These are phyloP conservation scores for Sporopachydermia cereana DNA, from an alignment of 1,139 yeast genomes.

Conservation along the genomic window DNA sequence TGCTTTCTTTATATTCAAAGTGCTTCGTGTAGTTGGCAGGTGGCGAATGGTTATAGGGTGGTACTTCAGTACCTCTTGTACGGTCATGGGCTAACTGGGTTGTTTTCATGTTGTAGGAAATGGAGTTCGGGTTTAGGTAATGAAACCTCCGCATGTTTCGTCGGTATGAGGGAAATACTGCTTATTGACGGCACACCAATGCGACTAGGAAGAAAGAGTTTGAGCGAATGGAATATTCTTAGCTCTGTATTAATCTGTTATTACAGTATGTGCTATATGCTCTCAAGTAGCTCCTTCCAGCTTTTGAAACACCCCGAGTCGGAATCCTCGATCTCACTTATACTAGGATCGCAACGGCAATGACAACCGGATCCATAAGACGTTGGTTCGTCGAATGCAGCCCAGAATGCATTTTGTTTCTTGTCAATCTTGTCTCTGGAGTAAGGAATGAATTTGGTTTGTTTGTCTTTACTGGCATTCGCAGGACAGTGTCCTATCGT, in stretches of 20 bases:
- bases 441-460: constrained; percentile 4
- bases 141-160: too few relatives aligned
- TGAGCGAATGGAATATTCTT: too few relatives aligned
- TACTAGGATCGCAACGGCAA: background rate
- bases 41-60: background rate
- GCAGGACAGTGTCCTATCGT: constrained; percentile 75
- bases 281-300: constrained; percentile 5
- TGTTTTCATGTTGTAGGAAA: too few relatives aligned
- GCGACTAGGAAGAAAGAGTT: too few relatives aligned
- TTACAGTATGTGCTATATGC: background rate
- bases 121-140: too few relatives aligned
- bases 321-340: constrained; percentile 4
- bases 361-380: constrained; percentile 1
- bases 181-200: too few relatives aligned
- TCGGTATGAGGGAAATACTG: too few relatives aligned
- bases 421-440: background rate
- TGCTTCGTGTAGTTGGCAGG: background rate
- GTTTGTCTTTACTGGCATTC: constrained; percentile 31
- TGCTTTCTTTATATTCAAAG: background rate
- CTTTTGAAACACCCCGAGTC: background rate
- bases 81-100: too few relatives aligned
- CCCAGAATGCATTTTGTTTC: constrained; percentile 2
- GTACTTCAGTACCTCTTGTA: too few relatives aligned
- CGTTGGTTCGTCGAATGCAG: background rate
- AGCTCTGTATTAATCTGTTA: too few relatives aligned